Evolutionary conservation across 352 stramenopile genomes (phyloP), one percentile per base, ranked within the genome.

Genomic region (Globisporangium paddicum): DNA sequence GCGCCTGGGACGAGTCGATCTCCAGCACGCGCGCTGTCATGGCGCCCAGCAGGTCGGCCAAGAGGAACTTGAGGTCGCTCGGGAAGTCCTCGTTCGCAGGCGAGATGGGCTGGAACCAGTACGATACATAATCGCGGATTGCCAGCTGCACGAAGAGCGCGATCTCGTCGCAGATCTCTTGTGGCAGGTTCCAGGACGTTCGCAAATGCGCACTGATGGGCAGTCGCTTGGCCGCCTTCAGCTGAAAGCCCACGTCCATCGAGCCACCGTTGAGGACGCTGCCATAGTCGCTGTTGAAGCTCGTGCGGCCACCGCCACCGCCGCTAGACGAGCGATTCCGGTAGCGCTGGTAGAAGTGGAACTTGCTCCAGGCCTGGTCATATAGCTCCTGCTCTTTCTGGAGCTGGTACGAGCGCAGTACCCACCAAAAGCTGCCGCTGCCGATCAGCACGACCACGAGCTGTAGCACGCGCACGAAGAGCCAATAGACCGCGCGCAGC

Each of bases 91-190:
- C 67, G 60, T 87, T 89, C 25, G 18, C 44, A 0, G 65, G 63
- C 41, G 81, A 89, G 23, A 93, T 71, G 32, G 69, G 67, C 60
- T 73, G 58, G 63, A 86, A 93, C 83, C 83, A 93, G 58, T 71
- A 79, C 26, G 28, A 41, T 9, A 93, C 72, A 57, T 93, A 90
- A 51, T 90, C 75, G 44, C 73, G 72, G 34, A 84, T 71, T 25
- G 70, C 67, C 6, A 73, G 64, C 42, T 75, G 64, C 30, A 85
- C 69, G 3, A 90, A 63, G 23, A 65, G 56, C 35, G 75, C 70
- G 58, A 93, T 77, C 58, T 87, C 80, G 47, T 90, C 74, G 57
- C 75, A 82, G 48, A 93, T 71, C 53, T 75, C 71, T 16, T 65
- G 54, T 32, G 79, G 77, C 0, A 92, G 66, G 16, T 60, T 65